Base-by-base conservation (phyloP, 1,284 basidiomycete species). In the Trichosporon ovoides region DNA sequence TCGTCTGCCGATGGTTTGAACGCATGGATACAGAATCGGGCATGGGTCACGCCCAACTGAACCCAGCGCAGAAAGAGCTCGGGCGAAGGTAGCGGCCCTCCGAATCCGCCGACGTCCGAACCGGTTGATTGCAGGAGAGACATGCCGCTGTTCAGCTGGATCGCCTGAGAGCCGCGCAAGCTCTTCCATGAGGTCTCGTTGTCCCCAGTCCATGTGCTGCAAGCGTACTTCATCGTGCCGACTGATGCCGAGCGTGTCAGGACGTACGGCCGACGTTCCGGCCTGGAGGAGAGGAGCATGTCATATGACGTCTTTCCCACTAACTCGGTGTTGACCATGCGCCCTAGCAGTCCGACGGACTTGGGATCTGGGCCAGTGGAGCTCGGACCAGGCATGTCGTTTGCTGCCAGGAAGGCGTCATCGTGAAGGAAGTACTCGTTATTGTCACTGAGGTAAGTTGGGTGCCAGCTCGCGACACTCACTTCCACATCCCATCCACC, bases 41-140 rank as follows among this genome's bases (percentile, higher is more conserved):
- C 65, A 60, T 77, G 74, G 13, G 72, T 71, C 22, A 78, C 72
- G 37, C 76, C 76, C 3, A 76, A 68, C 62, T 80, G 78, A 1
- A 79, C 75, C 78, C 78, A 80, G 55, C 78, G 67, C 3, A 74
- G 70, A 53, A 80, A 77, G 22, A 80, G 67, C 66, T 79, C 78
- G 0, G 74, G 73, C 2, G 66, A 66, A 2, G 78, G 78, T 9
- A 79, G 66, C 0, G 76, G 77, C 0, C 78, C 78, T 7, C 73
- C 78, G 37, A 80, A 80, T 1, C 78, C 78, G 9, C 78, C 78
- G 16, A 80, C 71, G 60, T 80, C 78, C 6, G 69, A 68, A 3
- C 70, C 72, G 13, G 65, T 66, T 3, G 65, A 66, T 57, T 75
- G 73, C 65, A 78, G 67, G 33, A 77, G 64, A 0, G 76, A 77